Percentiles rank a stretch among this genome's conserved stretches.
phyloP scores from a whole-genome alignment of 495 filamentous ascomycete genomes.

The Cenococcum geophilum region DNA sequence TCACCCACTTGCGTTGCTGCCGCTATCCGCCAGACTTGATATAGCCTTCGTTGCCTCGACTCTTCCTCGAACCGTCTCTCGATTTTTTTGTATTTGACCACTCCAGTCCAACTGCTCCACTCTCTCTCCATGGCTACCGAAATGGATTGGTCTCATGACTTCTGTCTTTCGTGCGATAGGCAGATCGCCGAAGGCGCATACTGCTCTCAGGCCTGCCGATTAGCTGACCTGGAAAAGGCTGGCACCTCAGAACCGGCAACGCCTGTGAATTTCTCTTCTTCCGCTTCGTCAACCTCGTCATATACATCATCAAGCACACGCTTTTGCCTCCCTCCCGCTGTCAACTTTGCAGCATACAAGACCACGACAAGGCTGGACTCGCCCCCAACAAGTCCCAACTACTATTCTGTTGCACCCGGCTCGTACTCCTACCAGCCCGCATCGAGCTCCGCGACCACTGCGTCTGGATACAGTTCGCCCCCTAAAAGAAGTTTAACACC shows the following conservation, averaged over 20 bases:
- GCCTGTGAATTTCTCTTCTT: slow-evolving; percentile 26
- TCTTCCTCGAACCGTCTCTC: background rate
- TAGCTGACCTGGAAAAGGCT: slow-evolving; percentile 77
- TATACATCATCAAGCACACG: slow-evolving; percentile 25
- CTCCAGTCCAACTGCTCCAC: background rate
- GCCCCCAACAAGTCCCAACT: slow-evolving; percentile 21
- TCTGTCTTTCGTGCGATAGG: slow-evolving; percentile 90
- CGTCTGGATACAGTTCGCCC: slow-evolving; percentile 27
- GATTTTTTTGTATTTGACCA: background rate
- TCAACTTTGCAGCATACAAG: slow-evolving; percentile 56
- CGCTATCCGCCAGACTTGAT: background rate
- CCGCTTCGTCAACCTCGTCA: slow-evolving; percentile 16
- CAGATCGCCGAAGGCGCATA: slow-evolving; percentile 73
- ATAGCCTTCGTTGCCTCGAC: background rate
- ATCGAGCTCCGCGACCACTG: slow-evolving; percentile 7
- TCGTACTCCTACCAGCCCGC: slow-evolving; percentile 29
- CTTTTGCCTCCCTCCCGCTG: slow-evolving; percentile 65
- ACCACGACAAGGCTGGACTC: slow-evolving; percentile 22
- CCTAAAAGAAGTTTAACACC: slow-evolving; percentile 52
- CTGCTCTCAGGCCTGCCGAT: slow-evolving; percentile 87
- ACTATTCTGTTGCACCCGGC: slow-evolving; percentile 18
- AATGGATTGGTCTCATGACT: slow-evolving; percentile 84
- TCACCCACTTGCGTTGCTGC: background rate
- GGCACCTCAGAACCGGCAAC: slow-evolving; percentile 15
- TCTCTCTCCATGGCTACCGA: slow-evolving; percentile 26